Evolutionary conservation across 371 early-diverging fungal species (phyloP).

Genomic region (Lichtheimia ornata): DNA sequence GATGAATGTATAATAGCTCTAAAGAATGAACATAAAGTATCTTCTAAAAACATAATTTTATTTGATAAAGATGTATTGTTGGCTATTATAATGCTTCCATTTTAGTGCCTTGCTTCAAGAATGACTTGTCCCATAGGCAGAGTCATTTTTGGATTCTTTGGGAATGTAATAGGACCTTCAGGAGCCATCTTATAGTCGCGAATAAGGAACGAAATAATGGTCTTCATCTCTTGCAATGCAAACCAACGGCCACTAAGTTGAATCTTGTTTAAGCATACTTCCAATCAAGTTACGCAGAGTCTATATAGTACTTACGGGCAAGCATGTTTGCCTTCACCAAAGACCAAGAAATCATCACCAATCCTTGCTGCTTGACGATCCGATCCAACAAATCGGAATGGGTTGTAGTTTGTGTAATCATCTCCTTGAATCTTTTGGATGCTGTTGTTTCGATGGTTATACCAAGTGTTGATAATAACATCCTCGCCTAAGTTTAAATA

Average conservation of each 20-base stretch:
- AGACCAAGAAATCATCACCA: constrained; percentile 38
- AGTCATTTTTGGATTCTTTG: not conserved
- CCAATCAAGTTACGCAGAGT: not conserved
- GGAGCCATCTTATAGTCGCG: constrained; percentile 18
- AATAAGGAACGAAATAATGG: constrained; percentile 21
- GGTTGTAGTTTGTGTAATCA: constrained; percentile 33
- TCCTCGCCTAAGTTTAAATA: constrained; percentile 22
- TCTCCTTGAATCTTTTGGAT: constrained; percentile 12
- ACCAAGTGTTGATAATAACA: constrained; percentile 29
- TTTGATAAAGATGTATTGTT: too few species aligned
- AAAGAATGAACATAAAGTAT: too few species aligned
- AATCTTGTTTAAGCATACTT: too few species aligned
- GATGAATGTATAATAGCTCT: too few species aligned
- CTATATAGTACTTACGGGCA: constrained; percentile 16
- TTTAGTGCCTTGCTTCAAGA: constrained; percentile 9
- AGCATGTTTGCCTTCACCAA: constrained; percentile 57
- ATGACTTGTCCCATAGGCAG: constrained; percentile 8
- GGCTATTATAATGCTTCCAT: too few species aligned
- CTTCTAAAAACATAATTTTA: too few species aligned
- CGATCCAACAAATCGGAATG: constrained; percentile 48
- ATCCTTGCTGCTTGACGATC: constrained; percentile 42
- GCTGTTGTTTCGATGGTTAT: constrained; percentile 14
- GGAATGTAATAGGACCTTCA: constrained; percentile 8
- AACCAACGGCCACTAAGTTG: constrained; percentile 23
- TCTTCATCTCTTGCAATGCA: constrained; percentile 30